Conservation (phyloP, 2,329 filamentous ascomycete species). For the Neonectria magnoliae region DNA sequence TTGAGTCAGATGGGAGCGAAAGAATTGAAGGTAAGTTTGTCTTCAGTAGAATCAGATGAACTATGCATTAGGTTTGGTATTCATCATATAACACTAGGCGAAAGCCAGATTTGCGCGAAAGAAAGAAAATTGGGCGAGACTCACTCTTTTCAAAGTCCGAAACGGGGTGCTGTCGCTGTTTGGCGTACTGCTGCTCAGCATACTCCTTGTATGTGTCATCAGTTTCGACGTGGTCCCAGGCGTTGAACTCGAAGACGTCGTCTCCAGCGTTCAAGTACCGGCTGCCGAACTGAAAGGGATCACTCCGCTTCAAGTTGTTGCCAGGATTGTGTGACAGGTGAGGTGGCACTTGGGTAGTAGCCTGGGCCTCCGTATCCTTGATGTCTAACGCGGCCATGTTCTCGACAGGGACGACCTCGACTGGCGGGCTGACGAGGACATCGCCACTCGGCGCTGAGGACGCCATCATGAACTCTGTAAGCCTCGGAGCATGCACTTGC, state of each 20-base stretch:
- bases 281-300: constrained; percentile 96
- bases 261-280: constrained; percentile 85
- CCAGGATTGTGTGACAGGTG: constrained; percentile 77
- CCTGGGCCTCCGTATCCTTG: constrained; percentile 34
- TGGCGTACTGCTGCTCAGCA: constrained; percentile 82
- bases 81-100: constrained; percentile 62
- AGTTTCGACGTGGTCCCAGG: constrained; percentile 97
- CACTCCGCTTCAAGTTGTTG: constrained; percentile 83
- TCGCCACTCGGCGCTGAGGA: constrained; percentile 39
- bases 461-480: constrained; percentile 34
- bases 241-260: constrained; percentile 96
- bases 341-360: constrained; percentile 54
- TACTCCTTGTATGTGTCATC: constrained; percentile 89
- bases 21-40: constrained; percentile 69
- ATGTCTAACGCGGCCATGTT: constrained; percentile 42
- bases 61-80: constrained; percentile 69
- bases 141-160: constrained; percentile 91
- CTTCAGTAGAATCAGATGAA: constrained; percentile 76
- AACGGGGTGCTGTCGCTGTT: constrained; percentile 87
- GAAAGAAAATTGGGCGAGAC: constrained; percentile 41
- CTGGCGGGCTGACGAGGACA: constrained; percentile 29
- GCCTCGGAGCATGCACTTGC: constrained; percentile 40
- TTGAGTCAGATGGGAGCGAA: constrained; percentile 77
- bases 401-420: constrained; percentile 27
- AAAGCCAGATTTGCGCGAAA: constrained; percentile 10